Base-by-base conservation (phyloP, 2,329 filamentous ascomycete species). In the Neofusicoccum laricinum region DNA sequence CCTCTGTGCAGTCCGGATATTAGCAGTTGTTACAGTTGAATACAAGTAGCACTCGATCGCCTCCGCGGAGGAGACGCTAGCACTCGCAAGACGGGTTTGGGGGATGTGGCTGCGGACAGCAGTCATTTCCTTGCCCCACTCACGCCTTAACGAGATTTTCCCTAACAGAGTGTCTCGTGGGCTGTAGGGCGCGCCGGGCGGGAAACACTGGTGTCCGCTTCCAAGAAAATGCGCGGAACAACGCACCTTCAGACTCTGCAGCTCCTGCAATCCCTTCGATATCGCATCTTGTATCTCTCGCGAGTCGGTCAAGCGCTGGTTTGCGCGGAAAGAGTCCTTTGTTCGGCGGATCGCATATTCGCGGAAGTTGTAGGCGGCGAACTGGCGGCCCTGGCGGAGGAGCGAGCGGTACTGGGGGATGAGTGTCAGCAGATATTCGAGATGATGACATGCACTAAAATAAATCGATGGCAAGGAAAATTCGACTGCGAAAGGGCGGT, bases 291-390 rank as follows among this genome's bases (percentile, higher is more conserved):
- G 93, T 76, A 96, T 84, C 79, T 85, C 84, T 67, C 92, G 84
- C 69, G 87, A 84, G 74, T 97, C 95, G 50, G 86, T 81, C 72
- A 92, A 89, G 64, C 79, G 76, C 77, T 87, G 85, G 78, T 96
- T 85, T 77, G 96, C 92, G 71, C 90, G 86, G 79, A 98, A 99
- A 4, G 92, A 89, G 82, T 98, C 95, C 76, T 86, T 86, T 76
- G 95, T 97, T 78, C 94, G 87, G 75, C 95, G 89, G 79, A 89
- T 90, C 62, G 95, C 93, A 79, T 99, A 99, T 78, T 97, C 94
- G 80, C 95, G 88, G 85, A 97, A 99, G 81, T 98, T 99, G 84
- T 98, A 99, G 70, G 90, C 88, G 67, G 92, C 87, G 78, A 99
- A 98, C 74, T 97, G 91, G 67, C 85, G 84, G 67, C 92, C 88